phyloP scores from a whole-genome alignment of 129 eudicot genomes.

The Ambrosia artemisiifolia region DNA sequence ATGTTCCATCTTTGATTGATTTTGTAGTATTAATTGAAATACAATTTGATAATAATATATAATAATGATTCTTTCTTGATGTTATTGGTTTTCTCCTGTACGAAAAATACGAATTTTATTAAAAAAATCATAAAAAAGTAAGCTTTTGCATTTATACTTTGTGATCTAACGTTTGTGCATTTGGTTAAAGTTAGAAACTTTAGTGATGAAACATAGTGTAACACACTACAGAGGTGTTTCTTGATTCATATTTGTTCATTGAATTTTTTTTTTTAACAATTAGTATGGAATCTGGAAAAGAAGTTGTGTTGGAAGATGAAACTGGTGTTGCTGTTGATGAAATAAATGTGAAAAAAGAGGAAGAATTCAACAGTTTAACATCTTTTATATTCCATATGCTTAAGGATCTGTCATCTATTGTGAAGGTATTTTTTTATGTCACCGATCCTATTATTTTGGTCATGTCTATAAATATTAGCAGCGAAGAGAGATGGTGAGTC shows the following conservation, averaged over 20 bases:
- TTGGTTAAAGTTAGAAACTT: background rate
- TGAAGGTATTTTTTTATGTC: too few species aligned
- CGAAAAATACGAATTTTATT: conserved; percentile 14
- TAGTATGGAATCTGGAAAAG: conserved; percentile 63
- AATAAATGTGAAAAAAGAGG: conserved; percentile 21
- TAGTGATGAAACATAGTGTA: too few species aligned
- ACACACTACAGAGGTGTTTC: background rate
- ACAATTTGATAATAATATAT: background rate
- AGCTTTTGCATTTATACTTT: background rate
- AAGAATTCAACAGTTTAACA: background rate
- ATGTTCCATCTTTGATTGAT: background rate
- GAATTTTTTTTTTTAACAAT: conserved; percentile 10
- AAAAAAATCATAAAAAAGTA: background rate
- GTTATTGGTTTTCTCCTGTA: conserved; percentile 8
- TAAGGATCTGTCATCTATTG: too few species aligned
- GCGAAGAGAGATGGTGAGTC: too few species aligned
- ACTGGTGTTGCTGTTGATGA: conserved; percentile 18
- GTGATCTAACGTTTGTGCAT: background rate
- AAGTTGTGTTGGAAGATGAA: conserved; percentile 41
- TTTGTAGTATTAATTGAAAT: background rate
- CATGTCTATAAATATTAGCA: too few species aligned
- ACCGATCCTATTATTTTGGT: too few species aligned
- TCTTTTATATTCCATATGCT: background rate
- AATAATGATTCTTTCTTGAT: background rate
- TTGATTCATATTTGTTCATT: background rate